Base-by-base conservation (phyloP, 129 eudicot species). In the Centaurea solstitialis region DNA sequence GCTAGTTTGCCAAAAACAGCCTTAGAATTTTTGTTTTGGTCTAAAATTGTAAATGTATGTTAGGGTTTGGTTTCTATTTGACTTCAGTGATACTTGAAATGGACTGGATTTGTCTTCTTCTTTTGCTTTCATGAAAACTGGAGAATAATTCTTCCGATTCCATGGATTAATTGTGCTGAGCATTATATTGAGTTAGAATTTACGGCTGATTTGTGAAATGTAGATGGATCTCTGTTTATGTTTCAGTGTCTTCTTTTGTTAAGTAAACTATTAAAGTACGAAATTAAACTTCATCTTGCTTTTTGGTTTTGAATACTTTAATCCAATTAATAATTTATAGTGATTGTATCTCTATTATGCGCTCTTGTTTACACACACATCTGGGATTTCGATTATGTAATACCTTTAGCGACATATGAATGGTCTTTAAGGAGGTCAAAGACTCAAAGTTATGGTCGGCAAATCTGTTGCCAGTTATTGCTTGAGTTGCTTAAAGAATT, bases 61-160 rank as follows among this genome's bases (percentile, higher is more conserved):
- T 68, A 78, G 82, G 75, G 68, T 43, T 45, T 68, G 30, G 57
- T 66, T 75, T 59, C 39, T 4, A 15, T 26, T 74, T 26, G 66
- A 74, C 20, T 74, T 45, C 57, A 45, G 5, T 45, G 11, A 53
- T 53, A 7, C 64, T 5, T 20, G 17, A 53, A 53, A 57, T 79
- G 59, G 70, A 35, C 21, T 69, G 59, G 8, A 79, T 53, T 70
- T 30, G 40, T 24, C 20, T 47, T 33, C 22, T 79, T 79, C n/a
- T 79, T 1, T 47, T 71, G 69, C 57, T 79, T 50, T 47, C 38
- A 69, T 47, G 17, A 70, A 45, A 68, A 47, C 59, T 69, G 71
- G 59, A 53, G 61, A 68, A 28, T 6, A 45, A n/a, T 43, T 43
- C 33, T 68, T 67, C 9, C 24, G 65, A 20, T 39, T 23, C 17